phyloP scores from a whole-genome alignment of 345 rosid genomes.

The Eucalyptus sp. region DNA sequence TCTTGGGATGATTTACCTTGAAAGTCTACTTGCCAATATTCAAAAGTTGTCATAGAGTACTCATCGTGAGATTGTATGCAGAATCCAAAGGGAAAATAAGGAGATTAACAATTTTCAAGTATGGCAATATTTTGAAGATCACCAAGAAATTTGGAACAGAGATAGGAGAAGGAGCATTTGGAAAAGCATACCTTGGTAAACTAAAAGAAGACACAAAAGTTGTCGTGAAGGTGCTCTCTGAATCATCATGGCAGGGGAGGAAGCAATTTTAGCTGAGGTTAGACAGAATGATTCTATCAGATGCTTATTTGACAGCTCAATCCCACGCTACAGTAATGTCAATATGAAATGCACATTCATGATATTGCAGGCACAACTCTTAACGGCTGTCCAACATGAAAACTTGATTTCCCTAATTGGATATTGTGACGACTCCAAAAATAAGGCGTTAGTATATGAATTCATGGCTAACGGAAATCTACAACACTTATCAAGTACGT shows the following conservation, averaged over 20 bases:
- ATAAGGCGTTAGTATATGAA: too few relatives aligned
- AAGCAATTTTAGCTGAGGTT: slow-evolving; percentile 15
- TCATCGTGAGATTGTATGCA: too few relatives aligned
- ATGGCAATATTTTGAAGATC: neutral
- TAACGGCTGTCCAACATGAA: accelerated
- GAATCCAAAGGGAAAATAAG: too few relatives aligned
- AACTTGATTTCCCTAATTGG: too few relatives aligned
- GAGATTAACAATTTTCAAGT: too few relatives aligned
- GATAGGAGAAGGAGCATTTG: slow-evolving; percentile 9
- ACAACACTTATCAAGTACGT: too few relatives aligned
- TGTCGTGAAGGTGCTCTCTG: slow-evolving; percentile 6
- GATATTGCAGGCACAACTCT: accelerated
- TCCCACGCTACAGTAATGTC: accelerated
- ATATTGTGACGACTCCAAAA: accelerated
- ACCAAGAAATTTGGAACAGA: slow-evolving; percentile 1
- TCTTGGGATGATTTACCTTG: neutral
- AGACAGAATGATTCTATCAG: neutral
- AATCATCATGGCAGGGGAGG: neutral
- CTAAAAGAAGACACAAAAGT: neutral
- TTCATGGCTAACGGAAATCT: too few relatives aligned
- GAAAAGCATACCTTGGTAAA: slow-evolving; percentile 10
- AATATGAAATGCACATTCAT: too few relatives aligned
- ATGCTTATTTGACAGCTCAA: neutral
- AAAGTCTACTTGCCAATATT: too few relatives aligned
- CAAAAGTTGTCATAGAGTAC: too few relatives aligned